Conservation (phyloP, 257 asterid genomes). For the Capsicum baccatum region DNA sequence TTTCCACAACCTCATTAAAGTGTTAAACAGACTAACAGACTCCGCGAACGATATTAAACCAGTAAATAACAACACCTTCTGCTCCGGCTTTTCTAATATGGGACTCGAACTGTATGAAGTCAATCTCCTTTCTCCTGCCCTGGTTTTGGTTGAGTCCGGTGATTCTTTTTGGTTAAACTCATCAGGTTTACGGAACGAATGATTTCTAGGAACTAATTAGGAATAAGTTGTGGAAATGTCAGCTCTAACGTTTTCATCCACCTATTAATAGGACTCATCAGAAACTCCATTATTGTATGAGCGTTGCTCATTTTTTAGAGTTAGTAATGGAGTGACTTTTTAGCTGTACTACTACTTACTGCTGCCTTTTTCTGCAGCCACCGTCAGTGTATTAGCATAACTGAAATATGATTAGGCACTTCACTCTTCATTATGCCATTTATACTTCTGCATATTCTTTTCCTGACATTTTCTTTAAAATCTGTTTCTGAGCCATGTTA, state of each 20-base stretch:
- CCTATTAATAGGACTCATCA: not conserved
- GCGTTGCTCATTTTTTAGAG: not conserved
- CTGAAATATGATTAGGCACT: not conserved
- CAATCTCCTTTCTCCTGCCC: not conserved
- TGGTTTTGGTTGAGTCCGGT: too few species aligned
- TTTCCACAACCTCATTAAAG: not conserved
- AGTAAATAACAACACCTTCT: not conserved
- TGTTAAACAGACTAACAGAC: not conserved
- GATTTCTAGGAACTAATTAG: not conserved
- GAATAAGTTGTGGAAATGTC: not conserved
- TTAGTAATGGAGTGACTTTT: slow-evolving; percentile 21
- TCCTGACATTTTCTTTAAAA: not conserved
- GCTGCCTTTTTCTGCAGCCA: not conserved
- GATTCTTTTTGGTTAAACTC: not conserved
- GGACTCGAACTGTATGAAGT: not conserved
- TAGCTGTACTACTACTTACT: not conserved
- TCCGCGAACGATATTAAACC: not conserved
- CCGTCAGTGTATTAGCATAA: not conserved
- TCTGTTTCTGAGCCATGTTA: slow-evolving; percentile 27
- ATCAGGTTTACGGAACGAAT: not conserved
- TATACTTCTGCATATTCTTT: slow-evolving; percentile 20
- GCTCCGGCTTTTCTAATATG: not conserved
- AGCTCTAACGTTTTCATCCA: not conserved
- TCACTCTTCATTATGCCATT: slow-evolving; percentile 14
- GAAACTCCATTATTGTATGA: not conserved